Evolutionary conservation across 768 basidiomycete genomes (phyloP).

Genomic region (Paxillus involutus): DNA sequence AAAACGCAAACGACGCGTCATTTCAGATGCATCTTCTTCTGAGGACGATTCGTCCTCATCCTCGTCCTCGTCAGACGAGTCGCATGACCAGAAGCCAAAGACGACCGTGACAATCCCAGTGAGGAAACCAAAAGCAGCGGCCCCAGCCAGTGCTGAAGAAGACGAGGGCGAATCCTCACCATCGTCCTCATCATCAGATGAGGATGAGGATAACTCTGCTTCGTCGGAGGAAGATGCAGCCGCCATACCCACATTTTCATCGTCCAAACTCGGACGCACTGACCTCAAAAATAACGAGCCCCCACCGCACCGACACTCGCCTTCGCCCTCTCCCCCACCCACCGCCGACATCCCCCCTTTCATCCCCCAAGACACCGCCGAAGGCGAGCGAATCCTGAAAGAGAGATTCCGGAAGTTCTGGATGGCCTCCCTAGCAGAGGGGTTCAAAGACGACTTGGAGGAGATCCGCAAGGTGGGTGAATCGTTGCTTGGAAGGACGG

Average conservation of each 20-base stretch:
- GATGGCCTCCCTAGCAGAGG: constrained; percentile 83
- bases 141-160: constrained; percentile 1
- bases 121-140: constrained; percentile 1
- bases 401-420: constrained; percentile 80
- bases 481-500: background rate
- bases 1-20: constrained; percentile 55
- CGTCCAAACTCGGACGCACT: background rate
- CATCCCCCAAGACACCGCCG: constrained; percentile 38
- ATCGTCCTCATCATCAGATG: constrained; percentile 17
- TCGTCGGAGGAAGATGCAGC: constrained; percentile 5
- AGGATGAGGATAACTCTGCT: constrained; percentile 9
- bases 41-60: constrained; percentile 27
- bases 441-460: constrained; percentile 82
- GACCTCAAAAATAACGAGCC: background rate
- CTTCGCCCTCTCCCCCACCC: constrained; percentile 19
- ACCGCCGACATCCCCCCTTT: constrained; percentile 53
- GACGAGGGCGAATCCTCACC: constrained; percentile 7
- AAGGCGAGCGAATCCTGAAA: constrained; percentile 55
- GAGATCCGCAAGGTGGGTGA: constrained; percentile 70
- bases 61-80: constrained; percentile 19
- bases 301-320: constrained; percentile 19
- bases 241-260: background rate
- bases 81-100: background rate
- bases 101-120: constrained; percentile 10
- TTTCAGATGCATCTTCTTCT: constrained; percentile 43